phyloP scores from a whole-genome alignment of 2,329 filamentous ascomycete genomes.

The Colletotrichum viniferum region DNA sequence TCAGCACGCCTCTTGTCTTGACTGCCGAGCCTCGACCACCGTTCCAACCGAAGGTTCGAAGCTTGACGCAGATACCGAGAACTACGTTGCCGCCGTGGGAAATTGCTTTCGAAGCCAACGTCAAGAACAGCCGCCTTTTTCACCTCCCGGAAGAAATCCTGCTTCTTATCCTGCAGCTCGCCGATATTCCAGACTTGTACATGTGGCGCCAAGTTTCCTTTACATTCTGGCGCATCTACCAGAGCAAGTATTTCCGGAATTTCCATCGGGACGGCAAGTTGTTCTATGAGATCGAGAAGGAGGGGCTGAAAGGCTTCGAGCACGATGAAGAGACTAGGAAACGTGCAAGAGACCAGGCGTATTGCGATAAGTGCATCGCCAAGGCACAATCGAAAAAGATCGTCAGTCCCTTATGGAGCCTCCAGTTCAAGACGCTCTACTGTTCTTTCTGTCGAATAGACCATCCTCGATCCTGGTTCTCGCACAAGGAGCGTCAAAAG shows the following conservation, averaged over 20 bases:
- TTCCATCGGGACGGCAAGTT: neutral
- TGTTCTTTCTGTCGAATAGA: neutral
- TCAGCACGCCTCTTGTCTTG: neutral
- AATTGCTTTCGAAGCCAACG: neutral
- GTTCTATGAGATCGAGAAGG: neutral
- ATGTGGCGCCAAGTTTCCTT: neutral
- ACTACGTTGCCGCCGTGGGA: neutral
- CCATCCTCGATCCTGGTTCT: neutral
- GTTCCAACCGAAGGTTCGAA: neutral
- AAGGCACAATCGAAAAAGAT: neutral
- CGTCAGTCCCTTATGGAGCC: neutral
- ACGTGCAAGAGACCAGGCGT: neutral
- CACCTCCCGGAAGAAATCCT: neutral
- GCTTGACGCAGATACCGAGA: rapidly evolving
- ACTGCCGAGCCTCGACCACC: neutral
- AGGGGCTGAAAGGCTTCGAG: neutral
- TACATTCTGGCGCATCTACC: neutral
- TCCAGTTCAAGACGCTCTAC: neutral
- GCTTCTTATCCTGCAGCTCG: neutral
- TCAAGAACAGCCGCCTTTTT: neutral
- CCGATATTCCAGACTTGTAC: neutral
- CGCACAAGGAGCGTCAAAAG: neutral
- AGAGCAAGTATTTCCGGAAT: neutral
- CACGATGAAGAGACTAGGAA: neutral
- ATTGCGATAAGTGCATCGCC: neutral